Base-by-base conservation (phyloP, 2,329 filamentous ascomycete species). In the Pseudocercospora fuligena region DNA sequence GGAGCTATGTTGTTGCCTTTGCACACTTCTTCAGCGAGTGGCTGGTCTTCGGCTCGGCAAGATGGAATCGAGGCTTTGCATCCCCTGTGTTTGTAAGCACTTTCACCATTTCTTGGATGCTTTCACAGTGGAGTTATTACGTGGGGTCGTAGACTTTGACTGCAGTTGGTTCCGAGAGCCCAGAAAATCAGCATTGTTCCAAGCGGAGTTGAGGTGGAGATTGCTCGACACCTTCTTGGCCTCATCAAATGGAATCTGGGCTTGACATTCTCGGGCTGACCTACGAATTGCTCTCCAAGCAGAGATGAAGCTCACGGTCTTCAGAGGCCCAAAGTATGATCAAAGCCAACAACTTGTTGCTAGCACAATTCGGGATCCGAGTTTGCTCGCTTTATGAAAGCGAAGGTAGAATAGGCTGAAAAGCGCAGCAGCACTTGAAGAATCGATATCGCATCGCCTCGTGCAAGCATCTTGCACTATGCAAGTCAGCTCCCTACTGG, bases 1-100 rank as follows among this genome's bases (percentile, higher is more conserved):
- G 90, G 86, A 95, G 92, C 7, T 97, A 94, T 78, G 85, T 88
- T 0, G 85, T 97, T 63, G 94, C 94, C 0, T 86, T 91, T 62
- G 81, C 82, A 47, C 94, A 94, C 81, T 97, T 94, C 78, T 84
- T 88, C 67, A 90, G 86, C 72, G 95, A 99, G 85, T 91, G 92
- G 83, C 83, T 92, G 70, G 79, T 93, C 3, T 97, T 91, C 81
- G 90, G 90, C 73, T 94, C 89, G 21, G 89, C 92, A 73, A 87
- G 85, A 70, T 87, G 90, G 76, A 86, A 85, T 43, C 82, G 83
- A 43, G 85, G 87, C 27, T 82, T 90, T 71, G 80, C 85, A 57
- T 85, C 85, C 60, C 88, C 89, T n/a, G 74, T 89, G 66, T 72
- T 85, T 64, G 85, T 90, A 47, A 85, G 84, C 43, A 86, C 82